Evolutionary conservation across 2,329 filamentous ascomycete genomes (phyloP).

Genomic region (Lachnellula cervina): DNA sequence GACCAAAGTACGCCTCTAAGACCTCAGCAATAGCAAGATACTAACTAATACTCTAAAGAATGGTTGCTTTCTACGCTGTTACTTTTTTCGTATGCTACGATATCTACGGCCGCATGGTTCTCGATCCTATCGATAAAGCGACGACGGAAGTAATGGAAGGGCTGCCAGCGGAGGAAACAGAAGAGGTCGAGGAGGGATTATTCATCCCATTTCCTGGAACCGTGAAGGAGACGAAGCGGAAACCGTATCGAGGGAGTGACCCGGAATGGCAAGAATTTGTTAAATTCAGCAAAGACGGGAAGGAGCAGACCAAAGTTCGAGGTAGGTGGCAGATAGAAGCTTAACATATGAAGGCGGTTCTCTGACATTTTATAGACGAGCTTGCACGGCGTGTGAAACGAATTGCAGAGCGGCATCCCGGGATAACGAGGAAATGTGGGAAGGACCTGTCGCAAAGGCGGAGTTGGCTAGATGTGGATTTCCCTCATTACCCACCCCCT

Average conservation of each 20-base stretch:
- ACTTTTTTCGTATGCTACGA: constrained; percentile 36
- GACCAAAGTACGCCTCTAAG: constrained; percentile 13
- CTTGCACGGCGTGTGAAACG: constrained; percentile 41
- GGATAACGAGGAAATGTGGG: constrained; percentile 43
- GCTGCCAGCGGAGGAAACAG: constrained; percentile 39
- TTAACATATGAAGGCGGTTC: not conserved
- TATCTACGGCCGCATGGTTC: constrained; percentile 42
- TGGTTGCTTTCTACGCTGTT: constrained; percentile 31
- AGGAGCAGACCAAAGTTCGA: constrained; percentile 36
- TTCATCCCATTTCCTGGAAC: constrained; percentile 62
- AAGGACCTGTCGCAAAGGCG: constrained; percentile 44
- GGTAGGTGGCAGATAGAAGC: constrained; percentile 6
- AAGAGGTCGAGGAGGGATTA: constrained; percentile 41
- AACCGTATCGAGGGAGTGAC: constrained; percentile 51
- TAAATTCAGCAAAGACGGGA: constrained; percentile 49
- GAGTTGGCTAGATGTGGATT: constrained; percentile 58
- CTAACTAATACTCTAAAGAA: constrained; percentile 10
- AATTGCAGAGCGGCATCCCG: constrained; percentile 39
- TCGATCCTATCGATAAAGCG: constrained; percentile 40
- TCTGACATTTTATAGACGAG: constrained; percentile 36
- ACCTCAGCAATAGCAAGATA: not conserved
- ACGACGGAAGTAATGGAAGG: constrained; percentile 35
- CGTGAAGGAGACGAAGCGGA: constrained; percentile 42
- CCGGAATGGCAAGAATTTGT: constrained; percentile 61
- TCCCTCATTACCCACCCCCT: constrained; percentile 54